Evolutionary conservation across 768 basidiomycete species (phyloP).

Genomic region (Psilocybe cubensis): DNA sequence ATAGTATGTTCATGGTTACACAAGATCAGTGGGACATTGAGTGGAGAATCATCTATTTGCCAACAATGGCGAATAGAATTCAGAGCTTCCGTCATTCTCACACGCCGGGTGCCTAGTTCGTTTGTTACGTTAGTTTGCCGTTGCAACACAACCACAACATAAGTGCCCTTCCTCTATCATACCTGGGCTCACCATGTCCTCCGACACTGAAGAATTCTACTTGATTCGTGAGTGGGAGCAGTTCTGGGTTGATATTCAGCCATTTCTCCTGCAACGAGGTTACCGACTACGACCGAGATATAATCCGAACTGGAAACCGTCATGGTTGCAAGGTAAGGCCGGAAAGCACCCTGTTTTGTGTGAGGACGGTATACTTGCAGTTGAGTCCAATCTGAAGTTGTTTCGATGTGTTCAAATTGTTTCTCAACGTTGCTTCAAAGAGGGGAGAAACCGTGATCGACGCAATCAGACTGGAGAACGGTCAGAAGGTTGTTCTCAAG

Average conservation of each 20-base stretch:
- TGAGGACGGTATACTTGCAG: neutral
- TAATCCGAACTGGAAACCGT: slow-evolving; percentile 10
- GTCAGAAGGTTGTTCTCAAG: slow-evolving; percentile 16
- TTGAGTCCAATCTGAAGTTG: slow-evolving; percentile 7
- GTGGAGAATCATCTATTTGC: too few species aligned
- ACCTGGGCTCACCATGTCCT: neutral
- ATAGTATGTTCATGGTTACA: too few species aligned
- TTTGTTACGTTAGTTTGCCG: too few species aligned
- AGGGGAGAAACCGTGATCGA: slow-evolving; percentile 2
- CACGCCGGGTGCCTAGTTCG: too few species aligned
- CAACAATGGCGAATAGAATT: too few species aligned
- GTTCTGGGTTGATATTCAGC: slow-evolving; percentile 8
- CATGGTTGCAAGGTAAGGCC: slow-evolving; percentile 1
- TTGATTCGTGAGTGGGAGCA: neutral
- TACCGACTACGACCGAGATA: slow-evolving; percentile 10
- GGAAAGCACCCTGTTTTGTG: neutral
- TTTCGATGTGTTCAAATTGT: neutral
- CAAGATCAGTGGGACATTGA: too few species aligned
- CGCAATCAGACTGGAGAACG: slow-evolving; percentile 5
- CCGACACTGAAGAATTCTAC: neutral
- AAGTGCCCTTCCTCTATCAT: neutral
- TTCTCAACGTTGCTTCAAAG: neutral
- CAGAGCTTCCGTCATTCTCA: too few species aligned
- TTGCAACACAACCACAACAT: neutral
- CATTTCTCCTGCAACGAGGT: neutral